Percentiles rank a stretch among this genome's conserved stretches.
Conservation (phyloP, 768 basidiomycete genomes). For the Leccinum obscurum region DNA sequence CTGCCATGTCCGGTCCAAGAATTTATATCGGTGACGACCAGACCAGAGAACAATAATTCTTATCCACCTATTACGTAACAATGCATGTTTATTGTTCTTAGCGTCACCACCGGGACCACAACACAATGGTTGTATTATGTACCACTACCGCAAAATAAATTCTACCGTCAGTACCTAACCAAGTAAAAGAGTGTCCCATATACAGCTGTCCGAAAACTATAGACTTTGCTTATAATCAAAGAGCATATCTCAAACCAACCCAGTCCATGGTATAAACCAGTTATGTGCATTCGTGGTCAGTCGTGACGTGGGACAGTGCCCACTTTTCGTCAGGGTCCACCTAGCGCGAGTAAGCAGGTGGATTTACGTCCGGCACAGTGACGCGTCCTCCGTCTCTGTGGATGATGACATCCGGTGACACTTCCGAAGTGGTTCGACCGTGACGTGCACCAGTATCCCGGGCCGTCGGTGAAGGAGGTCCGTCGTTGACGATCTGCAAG, state of each 20-base stretch:
- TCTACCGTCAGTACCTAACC: neutral
- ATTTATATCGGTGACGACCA: slow-evolving; percentile 33
- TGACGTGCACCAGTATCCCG: slow-evolving; percentile 3
- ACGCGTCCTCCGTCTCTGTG: slow-evolving; percentile 30
- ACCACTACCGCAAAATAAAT: slow-evolving; percentile 1
- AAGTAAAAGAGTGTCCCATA: slow-evolving; percentile 10
- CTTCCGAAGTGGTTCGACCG: neutral
- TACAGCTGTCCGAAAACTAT: slow-evolving; percentile 19
- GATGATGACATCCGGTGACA: slow-evolving; percentile 19
- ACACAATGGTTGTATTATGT: slow-evolving; percentile 4
- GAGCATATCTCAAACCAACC: slow-evolving; percentile 2
- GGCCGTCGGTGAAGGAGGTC: slow-evolving; percentile 20
- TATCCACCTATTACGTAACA: slow-evolving; percentile 19
- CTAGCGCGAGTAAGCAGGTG: slow-evolving; percentile 29
- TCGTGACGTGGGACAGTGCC: slow-evolving; percentile 13
- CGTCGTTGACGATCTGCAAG: slow-evolving; percentile 31
- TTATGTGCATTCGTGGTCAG: slow-evolving; percentile 3
- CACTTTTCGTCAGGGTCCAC: slow-evolving; percentile 4
- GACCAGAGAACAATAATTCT: slow-evolving; percentile 1
- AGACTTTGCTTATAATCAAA: slow-evolving; percentile 2
- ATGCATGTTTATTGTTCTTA: slow-evolving; percentile 23
- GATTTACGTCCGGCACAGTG: slow-evolving; percentile 4
- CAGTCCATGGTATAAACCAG: slow-evolving; percentile 13
- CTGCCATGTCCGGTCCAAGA: neutral
- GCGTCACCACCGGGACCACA: slow-evolving; percentile 10